Evolutionary conservation across 1,284 basidiomycete genomes (phyloP).

Genomic region (Fomitopsis pinicola): DNA sequence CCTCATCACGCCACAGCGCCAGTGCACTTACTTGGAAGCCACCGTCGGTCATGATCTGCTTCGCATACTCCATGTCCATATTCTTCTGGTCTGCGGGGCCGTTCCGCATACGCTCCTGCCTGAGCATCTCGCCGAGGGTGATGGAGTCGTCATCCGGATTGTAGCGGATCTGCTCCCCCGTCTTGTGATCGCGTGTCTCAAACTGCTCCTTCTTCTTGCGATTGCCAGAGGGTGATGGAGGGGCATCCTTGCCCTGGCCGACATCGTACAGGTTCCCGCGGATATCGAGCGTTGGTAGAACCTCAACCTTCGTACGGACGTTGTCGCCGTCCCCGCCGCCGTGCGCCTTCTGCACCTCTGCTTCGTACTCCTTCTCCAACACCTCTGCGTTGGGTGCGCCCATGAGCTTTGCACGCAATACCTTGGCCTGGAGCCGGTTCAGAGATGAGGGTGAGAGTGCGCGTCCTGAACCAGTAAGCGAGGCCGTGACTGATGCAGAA

Average conservation of each 20-base stretch:
- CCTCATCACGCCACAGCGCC: background rate
- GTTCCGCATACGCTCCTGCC: slow-evolving; percentile 88
- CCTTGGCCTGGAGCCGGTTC: slow-evolving; percentile 92
- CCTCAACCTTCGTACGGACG: slow-evolving; percentile 64
- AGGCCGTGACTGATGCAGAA: slow-evolving; percentile 34
- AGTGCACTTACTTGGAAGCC: slow-evolving; percentile 68
- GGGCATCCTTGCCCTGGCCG: slow-evolving; percentile 64
- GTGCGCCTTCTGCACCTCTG: slow-evolving; percentile 48
- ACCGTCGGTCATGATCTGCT: slow-evolving; percentile 82
- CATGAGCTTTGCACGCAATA: slow-evolving; percentile 88
- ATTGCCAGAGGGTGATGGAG: slow-evolving; percentile 53
- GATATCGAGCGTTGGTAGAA: slow-evolving; percentile 88
- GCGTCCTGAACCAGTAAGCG: slow-evolving; percentile 29
- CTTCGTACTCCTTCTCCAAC: slow-evolving; percentile 84
- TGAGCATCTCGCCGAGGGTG: slow-evolving; percentile 87
- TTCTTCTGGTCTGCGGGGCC: slow-evolving; percentile 90
- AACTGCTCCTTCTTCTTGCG: slow-evolving; percentile 79
- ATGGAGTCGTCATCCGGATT: slow-evolving; percentile 88
- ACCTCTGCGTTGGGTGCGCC: slow-evolving; percentile 65
- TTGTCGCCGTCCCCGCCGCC: slow-evolving; percentile 37
- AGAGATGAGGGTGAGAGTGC: slow-evolving; percentile 72
- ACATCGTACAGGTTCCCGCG: slow-evolving; percentile 89
- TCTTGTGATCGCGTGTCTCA: slow-evolving; percentile 85
- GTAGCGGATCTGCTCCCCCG: slow-evolving; percentile 80
- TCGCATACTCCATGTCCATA: slow-evolving; percentile 86